These are phyloP conservation scores for Lantana camara DNA, from an alignment of 257 asterid genomes.

Conservation along the genomic window DNA sequence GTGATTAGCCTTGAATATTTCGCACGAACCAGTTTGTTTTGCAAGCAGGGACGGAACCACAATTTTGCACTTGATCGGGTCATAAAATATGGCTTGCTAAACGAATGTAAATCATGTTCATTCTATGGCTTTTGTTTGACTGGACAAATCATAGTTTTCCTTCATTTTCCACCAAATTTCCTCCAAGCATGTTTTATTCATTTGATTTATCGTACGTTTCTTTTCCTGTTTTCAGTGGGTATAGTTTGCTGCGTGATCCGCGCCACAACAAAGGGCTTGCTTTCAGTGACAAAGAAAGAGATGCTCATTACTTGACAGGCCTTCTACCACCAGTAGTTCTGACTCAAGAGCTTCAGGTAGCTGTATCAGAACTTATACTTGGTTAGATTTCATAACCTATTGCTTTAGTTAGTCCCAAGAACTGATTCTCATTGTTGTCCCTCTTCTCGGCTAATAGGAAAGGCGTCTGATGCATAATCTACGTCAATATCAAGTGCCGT, in stretches of 20 bases:
- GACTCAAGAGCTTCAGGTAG: slow-evolving; percentile 89
- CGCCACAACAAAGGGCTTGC: slow-evolving; percentile 92
- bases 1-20: not conserved
- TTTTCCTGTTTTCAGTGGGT: slow-evolving; percentile 55
- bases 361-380: slow-evolving; percentile 11
- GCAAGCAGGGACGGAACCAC: too few species aligned
- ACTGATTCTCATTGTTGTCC: not conserved
- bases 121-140: too few species aligned
- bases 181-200: not conserved
- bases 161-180: not conserved
- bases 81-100: too few species aligned
- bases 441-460: slow-evolving; percentile 48
- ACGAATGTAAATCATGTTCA: too few species aligned
- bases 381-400: not conserved
- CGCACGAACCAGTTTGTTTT: too few species aligned
- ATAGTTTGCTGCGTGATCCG: slow-evolving; percentile 80
- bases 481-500: slow-evolving; percentile 74
- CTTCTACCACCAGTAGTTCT: slow-evolving; percentile 77
- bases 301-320: slow-evolving; percentile 86
- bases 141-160: not conserved
- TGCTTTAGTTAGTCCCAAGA: not conserved
- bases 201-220: slow-evolving; percentile 6
- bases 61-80: too few species aligned
- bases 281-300: slow-evolving; percentile 80
- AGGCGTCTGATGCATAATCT: slow-evolving; percentile 68